phyloP scores from a whole-genome alignment of 2,329 filamentous ascomycete species.

The Pseudomassariella vexata region DNA sequence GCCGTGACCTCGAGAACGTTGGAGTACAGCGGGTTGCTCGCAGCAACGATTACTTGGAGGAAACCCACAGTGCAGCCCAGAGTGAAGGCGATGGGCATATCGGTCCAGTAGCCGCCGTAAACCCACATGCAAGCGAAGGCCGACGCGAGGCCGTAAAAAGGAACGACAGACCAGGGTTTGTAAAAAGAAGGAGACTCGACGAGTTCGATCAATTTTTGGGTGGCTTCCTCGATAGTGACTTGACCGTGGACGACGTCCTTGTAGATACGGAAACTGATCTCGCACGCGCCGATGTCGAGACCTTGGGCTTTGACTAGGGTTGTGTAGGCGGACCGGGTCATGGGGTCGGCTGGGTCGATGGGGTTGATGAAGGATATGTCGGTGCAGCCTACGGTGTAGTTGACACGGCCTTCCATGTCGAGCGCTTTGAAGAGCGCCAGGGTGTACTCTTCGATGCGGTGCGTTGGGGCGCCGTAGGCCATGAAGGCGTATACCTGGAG shows the following conservation, averaged over 20 bases:
- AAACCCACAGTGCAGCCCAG: slow-evolving; percentile 66
- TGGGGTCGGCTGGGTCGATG: slow-evolving; percentile 5
- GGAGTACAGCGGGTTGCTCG: slow-evolving; percentile 61
- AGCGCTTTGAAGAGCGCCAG: slow-evolving; percentile 9
- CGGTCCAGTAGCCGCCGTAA: slow-evolving; percentile 64
- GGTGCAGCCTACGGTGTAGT: slow-evolving; percentile 12
- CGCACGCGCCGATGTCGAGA: slow-evolving; percentile 12
- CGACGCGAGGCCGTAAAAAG: slow-evolving; percentile 62
- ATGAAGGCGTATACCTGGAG: slow-evolving; percentile 10
- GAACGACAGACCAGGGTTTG: slow-evolving; percentile 8
- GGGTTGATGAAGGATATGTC: slow-evolving; percentile 10
- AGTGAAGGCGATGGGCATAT: slow-evolving; percentile 66
- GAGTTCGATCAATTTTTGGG: slow-evolving; percentile 3
- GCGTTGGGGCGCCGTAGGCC: slow-evolving; percentile 9
- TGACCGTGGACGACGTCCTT: slow-evolving; percentile 10
- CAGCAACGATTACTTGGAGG: slow-evolving; percentile 64
- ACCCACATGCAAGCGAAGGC: slow-evolving; percentile 69
- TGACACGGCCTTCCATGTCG: slow-evolving; percentile 12
- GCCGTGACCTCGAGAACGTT: slow-evolving; percentile 62
- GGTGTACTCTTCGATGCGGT: slow-evolving; percentile 11
- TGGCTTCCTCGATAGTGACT: slow-evolving; percentile 9
- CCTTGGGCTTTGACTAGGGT: slow-evolving; percentile 12
- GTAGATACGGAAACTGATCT: slow-evolving; percentile 10
- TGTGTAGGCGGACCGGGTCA: slow-evolving; percentile 10
- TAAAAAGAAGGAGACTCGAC: slow-evolving; percentile 8